phyloP scores from a whole-genome alignment of 2,329 filamentous ascomycete species.

The Exophiala xenobiotica region DNA sequence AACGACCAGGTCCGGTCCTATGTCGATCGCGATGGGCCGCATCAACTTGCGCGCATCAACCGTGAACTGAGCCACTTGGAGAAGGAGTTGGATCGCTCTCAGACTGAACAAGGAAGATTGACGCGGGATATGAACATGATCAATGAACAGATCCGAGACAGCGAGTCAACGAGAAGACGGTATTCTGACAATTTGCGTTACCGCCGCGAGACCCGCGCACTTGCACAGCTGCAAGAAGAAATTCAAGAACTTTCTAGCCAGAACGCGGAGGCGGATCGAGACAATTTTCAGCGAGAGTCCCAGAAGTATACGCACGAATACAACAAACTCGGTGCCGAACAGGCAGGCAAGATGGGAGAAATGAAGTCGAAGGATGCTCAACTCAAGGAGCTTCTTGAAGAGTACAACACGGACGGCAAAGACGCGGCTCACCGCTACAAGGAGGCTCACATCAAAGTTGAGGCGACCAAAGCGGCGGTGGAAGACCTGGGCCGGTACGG shows the following conservation, averaged over 20 bases:
- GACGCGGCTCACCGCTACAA: constrained; percentile 78
- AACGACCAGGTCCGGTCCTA: constrained; percentile 80
- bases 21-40: constrained; percentile 69
- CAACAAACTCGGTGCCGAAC: constrained; percentile 69
- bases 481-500: constrained; percentile 84
- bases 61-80: constrained; percentile 68
- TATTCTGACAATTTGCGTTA: constrained; percentile 88
- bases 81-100: constrained; percentile 61
- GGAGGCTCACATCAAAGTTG: constrained; percentile 83
- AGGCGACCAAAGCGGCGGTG: constrained; percentile 87
- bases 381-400: constrained; percentile 66
- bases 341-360: constrained; percentile 70
- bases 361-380: constrained; percentile 85
- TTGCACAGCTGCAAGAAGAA: constrained; percentile 66
- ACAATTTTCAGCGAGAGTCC: constrained; percentile 70
- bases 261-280: constrained; percentile 79
- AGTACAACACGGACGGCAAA: constrained; percentile 86
- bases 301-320: constrained; percentile 65
- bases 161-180: constrained; percentile 78
- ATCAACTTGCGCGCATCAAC: constrained; percentile 67
- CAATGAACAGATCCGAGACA: constrained; percentile 72
- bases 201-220: constrained; percentile 68
- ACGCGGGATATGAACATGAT: constrained; percentile 73
- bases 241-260: constrained; percentile 73
- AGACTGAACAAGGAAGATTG: constrained; percentile 66